Base-by-base conservation (phyloP, 1,284 basidiomycete genomes). In the Ustilago sp. region DNA sequence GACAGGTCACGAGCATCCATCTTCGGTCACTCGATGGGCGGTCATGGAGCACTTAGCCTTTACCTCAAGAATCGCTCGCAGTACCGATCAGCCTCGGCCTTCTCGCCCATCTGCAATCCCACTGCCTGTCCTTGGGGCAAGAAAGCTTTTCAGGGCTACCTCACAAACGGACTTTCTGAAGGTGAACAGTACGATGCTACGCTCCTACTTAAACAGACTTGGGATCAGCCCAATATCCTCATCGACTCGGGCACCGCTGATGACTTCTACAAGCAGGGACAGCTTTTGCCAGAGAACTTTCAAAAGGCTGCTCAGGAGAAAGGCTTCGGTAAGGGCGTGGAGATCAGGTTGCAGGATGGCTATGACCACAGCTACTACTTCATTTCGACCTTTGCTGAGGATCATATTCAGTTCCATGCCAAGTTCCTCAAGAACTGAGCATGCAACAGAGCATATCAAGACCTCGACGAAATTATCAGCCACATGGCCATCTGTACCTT, bases 101-200 rank as follows among this genome's bases (percentile, higher is more conserved):
- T 99, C 86, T 89, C 96, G 28, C 95, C 96, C 1, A 93, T 98
- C 72, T 88, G 91, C 80, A 97, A 99, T 87, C 95, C 97, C 0
- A 91, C 92, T 13, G 89, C 91, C 56, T 93, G 92, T 59, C 91
- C 92, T 0, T 98, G 96, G 95, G 96, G 97, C 36, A 88, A 92
- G 80, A 97, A 96, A 85, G 95, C 95, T 0, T 98, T 99, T 87
- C 84, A 77, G 23, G 93, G 94, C n/a, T 98, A 98, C 88, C 90
- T 99, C 57, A 39, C 59, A 12, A 28, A 87, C 19, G 94, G 93
- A 3, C 74, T 92, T 19, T 89, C 91, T 63, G 94, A 95, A 84
- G 94, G 91, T 1, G 90, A 90, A 83, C 86, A 87, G 47, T 93
- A 97, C 85, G 96, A 99, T 86, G 93, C 96, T 12, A 93, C 93